Base-by-base conservation (phyloP, 352 stramenopile species). In the Phytophthora kernoviae region DNA sequence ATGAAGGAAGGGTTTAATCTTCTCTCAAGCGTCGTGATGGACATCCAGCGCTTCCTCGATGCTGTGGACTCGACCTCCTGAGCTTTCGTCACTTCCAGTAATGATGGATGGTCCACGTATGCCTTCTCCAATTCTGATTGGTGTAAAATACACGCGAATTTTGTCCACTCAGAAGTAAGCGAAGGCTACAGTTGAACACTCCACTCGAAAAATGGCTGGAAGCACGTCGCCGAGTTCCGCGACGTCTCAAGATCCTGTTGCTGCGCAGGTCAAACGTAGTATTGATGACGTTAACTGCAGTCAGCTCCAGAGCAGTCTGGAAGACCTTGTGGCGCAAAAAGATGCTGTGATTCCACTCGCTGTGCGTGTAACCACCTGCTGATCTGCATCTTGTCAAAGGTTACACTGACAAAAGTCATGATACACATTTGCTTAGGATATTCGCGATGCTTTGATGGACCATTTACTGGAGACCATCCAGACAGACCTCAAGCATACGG, bases 151-250 rank as follows among this genome's bases (percentile, higher is more conserved):
- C 3, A 7, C 24, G 24, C 24, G 6, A 30, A 6, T 76, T 76
- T 62, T n/a, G 68, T n/a, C 65, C 60, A 78, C 75, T 80, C 42
- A 59, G 2, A 41, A 46, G 24, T 30, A 30, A 30, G 24, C 6
- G 6, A 30, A 7, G 24, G 24, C n/a, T n/a, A n/a, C n/a, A n/a
- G n/a, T n/a, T n/a, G n/a, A n/a, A n/a, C n/a, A n/a, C n/a, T n/a
- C n/a, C n/a, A n/a, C n/a, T n/a, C n/a, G n/a, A n/a, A n/a, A 30
- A 75, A 91, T 88, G 81, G 66, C 75, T 79, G 70, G 77, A 77
- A 75, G 48, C 39, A 42, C 67, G 41, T 65, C 66, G 64, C 73
- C 74, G 71, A 69, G 79, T 53, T 55, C 68, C 27, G 81, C 80
- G 34, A 65, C 76, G 30, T 26, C 58, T 53, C 33, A 56, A 48